phyloP scores from a whole-genome alignment of 371 early-diverging fungal species.

The Choanephora cucurbitarum region DNA sequence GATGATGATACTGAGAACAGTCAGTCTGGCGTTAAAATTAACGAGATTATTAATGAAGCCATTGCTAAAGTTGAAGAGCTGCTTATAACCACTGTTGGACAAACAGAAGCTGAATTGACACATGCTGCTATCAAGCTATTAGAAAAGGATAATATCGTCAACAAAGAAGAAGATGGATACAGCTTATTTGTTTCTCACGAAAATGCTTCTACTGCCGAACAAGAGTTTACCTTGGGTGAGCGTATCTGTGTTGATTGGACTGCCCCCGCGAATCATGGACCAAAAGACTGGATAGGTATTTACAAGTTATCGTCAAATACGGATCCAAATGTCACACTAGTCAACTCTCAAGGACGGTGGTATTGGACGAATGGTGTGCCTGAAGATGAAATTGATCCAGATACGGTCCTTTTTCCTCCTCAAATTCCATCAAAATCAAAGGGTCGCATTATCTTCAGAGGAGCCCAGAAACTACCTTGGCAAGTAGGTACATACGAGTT shows the following conservation, averaged over 20 bases:
- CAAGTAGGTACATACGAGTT: conserved; percentile 78
- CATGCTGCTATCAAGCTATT: not conserved
- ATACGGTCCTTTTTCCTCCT: conserved; percentile 5
- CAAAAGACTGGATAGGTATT: conserved; percentile 86
- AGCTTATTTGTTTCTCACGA: conserved; percentile 3
- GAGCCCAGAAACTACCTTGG: conserved; percentile 69
- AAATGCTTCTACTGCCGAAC: not conserved
- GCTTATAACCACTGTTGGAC: conserved; percentile 43
- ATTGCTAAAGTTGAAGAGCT: conserved; percentile 50
- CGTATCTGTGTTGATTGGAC: conserved; percentile 68
- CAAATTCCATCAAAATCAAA: conserved; percentile 5
- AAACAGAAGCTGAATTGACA: conserved; percentile 30
- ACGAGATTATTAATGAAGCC: conserved; percentile 40
- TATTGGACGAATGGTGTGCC: conserved; percentile 16
- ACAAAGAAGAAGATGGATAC: not conserved
- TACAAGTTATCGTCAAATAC: conserved; percentile 73
- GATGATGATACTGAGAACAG: conserved; percentile 25
- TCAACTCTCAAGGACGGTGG: conserved; percentile 64
- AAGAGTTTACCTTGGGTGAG: conserved; percentile 57
- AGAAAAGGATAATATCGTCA: not conserved
- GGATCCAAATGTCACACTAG: conserved; percentile 59
- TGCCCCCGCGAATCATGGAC: conserved; percentile 61
- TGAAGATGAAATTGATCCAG: conserved; percentile 3
- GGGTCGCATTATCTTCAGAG: conserved; percentile 50
- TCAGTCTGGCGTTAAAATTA: not conserved